These are phyloP conservation scores for Fragaria ananassa DNA, from an alignment of 306 rosid species.

Conservation along the genomic window DNA sequence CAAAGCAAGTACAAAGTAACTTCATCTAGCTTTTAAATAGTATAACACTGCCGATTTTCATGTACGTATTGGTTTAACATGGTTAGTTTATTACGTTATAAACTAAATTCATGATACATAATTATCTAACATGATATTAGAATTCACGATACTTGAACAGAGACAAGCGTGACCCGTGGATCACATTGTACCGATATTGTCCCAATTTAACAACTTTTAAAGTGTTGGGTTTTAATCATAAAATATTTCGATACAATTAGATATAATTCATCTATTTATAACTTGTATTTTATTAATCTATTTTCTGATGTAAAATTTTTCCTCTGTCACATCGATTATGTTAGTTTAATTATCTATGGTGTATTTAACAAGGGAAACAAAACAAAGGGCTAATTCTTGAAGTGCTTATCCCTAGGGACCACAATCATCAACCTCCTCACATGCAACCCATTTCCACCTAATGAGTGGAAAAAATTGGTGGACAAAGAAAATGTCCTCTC, in stretches of 20 bases:
- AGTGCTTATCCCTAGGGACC: constrained; percentile 47
- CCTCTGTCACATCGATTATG: no score
- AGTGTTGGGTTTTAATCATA: no score
- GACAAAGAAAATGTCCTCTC: constrained; percentile 33
- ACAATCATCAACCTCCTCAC: constrained; percentile 37
- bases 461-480: constrained; percentile 31
- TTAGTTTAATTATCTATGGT: no score
- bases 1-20: constrained; percentile 9
- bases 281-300: no score
- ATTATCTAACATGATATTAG: neutral
- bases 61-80: neutral
- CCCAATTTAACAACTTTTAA: no score
- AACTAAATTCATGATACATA: neutral
- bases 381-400: constrained; percentile 17
- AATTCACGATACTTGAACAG: no score
- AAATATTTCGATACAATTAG: no score
- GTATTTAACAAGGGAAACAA: no score
- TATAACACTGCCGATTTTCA: constrained; percentile 3
- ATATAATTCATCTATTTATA: no score
- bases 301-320: no score
- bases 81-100: neutral
- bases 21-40: constrained; percentile 20
- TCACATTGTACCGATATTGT: no score
- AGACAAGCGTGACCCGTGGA: no score
- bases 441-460: constrained; percentile 55